These are phyloP conservation scores for Phytophthora meadii DNA, from an alignment of 352 stramenopile species.

Conservation along the genomic window DNA sequence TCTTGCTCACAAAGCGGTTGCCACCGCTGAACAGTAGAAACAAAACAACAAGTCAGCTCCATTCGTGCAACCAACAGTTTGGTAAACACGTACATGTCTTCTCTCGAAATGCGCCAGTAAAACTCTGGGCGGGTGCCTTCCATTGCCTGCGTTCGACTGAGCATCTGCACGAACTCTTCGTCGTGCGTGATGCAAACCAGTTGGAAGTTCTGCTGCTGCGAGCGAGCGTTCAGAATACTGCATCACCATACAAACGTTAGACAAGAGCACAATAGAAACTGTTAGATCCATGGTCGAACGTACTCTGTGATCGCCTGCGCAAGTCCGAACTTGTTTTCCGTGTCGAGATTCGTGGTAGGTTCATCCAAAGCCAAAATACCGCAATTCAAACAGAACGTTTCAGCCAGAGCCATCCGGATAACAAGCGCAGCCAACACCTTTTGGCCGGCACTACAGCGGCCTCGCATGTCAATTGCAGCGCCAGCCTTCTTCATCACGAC, in stretches of 20 bases:
- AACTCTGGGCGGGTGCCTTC: slow-evolving; percentile 79
- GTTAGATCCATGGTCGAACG: slow-evolving; percentile 19
- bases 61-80: neutral
- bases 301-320: slow-evolving; percentile 90
- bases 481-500: slow-evolving; percentile 99
- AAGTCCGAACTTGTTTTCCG: slow-evolving; percentile 96
- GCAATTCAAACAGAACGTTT: slow-evolving; percentile 99
- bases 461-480: slow-evolving; percentile 98
- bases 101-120: slow-evolving; percentile 84
- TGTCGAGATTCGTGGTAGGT: slow-evolving; percentile 98
- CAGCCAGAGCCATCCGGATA: slow-evolving; percentile 97
- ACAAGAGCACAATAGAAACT: neutral
- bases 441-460: slow-evolving; percentile 98
- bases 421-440: slow-evolving; percentile 96
- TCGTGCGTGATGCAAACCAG: slow-evolving; percentile 99
- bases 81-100: slow-evolving; percentile 74
- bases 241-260: slow-evolving; percentile 13
- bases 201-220: slow-evolving; percentile 98
- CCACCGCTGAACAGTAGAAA: slow-evolving; percentile 51
- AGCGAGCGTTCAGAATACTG: slow-evolving; percentile 95
- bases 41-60: slow-evolving; percentile 4
- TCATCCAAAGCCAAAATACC: slow-evolving; percentile 99
- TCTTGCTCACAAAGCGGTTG: slow-evolving; percentile 88
- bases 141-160: slow-evolving; percentile 81
- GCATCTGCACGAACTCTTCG: slow-evolving; percentile 94